Conservation (phyloP, 2,329 filamentous ascomycete genomes). For the Calonectria hawksworthii region DNA sequence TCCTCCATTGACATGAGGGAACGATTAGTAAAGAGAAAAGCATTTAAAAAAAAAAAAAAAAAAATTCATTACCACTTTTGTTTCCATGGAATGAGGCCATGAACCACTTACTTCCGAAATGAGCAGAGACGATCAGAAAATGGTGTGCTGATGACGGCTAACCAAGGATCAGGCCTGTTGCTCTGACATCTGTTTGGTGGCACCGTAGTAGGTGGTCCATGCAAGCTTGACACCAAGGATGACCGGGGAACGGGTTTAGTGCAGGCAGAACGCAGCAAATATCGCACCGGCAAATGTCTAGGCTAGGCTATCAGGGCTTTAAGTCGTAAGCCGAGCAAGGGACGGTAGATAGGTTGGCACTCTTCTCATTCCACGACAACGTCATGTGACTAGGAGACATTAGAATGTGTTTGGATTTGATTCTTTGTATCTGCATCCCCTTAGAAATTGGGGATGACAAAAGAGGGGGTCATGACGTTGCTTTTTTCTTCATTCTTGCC, state of each 20-base stretch:
- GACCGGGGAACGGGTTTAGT: not conserved
- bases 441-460: too few species aligned
- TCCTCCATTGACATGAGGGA: not conserved
- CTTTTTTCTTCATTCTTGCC: too few species aligned
- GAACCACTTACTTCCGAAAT: slow-evolving; percentile 5
- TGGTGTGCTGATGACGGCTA: not conserved
- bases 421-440: too few species aligned
- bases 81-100: not conserved
- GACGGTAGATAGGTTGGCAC: too few species aligned
- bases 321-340: too few species aligned
- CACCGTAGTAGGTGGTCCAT: too few species aligned
- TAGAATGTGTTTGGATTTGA: too few species aligned
- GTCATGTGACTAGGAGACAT: too few species aligned
- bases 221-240: not conserved
- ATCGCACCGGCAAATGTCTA: too few species aligned
- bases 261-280: not conserved
- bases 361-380: too few species aligned
- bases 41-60: not conserved
- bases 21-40: not conserved
- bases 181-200: not conserved
- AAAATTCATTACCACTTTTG: not conserved
- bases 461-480: too few species aligned
- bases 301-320: too few species aligned
- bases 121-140: slow-evolving; percentile 1
- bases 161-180: not conserved